Evolutionary conservation across 2,329 filamentous ascomycete genomes (phyloP), one percentile per base, ranked within the genome.

Genomic region (Penicillium fuscoglaucum): DNA sequence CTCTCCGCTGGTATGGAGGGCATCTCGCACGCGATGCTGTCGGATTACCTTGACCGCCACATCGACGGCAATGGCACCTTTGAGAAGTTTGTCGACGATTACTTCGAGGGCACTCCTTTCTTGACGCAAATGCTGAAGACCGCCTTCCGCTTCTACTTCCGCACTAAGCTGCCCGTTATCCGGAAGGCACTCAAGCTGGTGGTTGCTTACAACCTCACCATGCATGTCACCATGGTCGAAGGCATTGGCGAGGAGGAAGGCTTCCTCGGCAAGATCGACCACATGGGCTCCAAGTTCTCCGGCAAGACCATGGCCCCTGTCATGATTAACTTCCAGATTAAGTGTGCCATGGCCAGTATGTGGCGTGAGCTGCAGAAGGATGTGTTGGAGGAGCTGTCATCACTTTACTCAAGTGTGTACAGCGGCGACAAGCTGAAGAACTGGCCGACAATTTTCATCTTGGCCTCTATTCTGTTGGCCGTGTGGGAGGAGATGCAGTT

Each of bases 281-380:
- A 95, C 70, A 86, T 90, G 69, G 85, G 88, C 54, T 96, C 91
- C 65, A 95, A 91, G 74, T 97, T 89, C 82, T 89, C 85, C 68
- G 93, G 93, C 71, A 93, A 93, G 81, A 93, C 89, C 37, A 87
- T 96, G 62, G 93, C 93, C 17, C 93, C 93, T 13, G 93, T 97
- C 73, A 96, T 98, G 93, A 96, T 98, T 85, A 98, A 97, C 82
- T 97, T 97, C 85, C 91, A 97, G 80, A 92, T 98, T 82, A 98
- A 98, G 84, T 95, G 90, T 70, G 93, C 93, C 55, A 88, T 98
- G 79, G 93, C 93, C 65, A 92, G 96, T 71, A 96, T 97, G 91
- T 98, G 93, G 93, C 92, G 93, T 65, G 93, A 96, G 76, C 83
- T 98, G 58, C 93, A 97, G 76, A 96, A 96, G 80, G 93, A 97